Conservation (phyloP, 2,329 filamentous ascomycete species). For the Cryphonectria nitschkei region DNA sequence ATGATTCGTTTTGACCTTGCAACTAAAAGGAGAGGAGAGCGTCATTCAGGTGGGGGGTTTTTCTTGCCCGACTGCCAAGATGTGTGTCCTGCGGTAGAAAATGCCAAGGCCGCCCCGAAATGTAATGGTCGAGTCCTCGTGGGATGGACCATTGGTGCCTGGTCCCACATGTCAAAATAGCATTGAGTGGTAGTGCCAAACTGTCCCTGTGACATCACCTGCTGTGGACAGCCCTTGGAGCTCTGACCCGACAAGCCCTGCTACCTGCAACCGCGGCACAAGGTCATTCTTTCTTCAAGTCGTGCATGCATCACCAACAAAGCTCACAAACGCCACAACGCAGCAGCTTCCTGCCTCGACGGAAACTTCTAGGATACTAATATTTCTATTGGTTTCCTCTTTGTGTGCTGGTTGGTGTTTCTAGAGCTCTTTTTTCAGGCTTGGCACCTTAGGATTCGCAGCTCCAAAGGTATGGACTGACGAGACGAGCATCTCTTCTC, state of each 20-base stretch:
- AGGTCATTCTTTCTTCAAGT: background rate
- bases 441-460: background rate
- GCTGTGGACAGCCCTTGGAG: background rate
- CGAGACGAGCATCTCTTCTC: background rate
- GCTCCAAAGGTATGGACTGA: slow-evolving; percentile 24
- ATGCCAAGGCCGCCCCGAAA: background rate
- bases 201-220: slow-evolving; percentile 12
- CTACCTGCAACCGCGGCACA: background rate
- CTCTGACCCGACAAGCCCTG: background rate
- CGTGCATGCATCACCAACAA: background rate
- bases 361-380: background rate
- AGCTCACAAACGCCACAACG: background rate
- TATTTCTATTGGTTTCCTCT: background rate
- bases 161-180: slow-evolving; percentile 12
- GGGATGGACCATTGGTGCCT: background rate
- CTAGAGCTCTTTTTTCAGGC: background rate
- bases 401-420: background rate
- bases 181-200: background rate
- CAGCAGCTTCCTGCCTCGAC: background rate
- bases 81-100: background rate
- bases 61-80: background rate
- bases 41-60: background rate
- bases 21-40: background rate
- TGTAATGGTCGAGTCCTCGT: background rate
- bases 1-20: background rate